Percentiles rank a stretch among this genome's conserved stretches.
Conservation (phyloP, 2,329 filamentous ascomycete genomes). For the Trichoderma pleuroti region DNA sequence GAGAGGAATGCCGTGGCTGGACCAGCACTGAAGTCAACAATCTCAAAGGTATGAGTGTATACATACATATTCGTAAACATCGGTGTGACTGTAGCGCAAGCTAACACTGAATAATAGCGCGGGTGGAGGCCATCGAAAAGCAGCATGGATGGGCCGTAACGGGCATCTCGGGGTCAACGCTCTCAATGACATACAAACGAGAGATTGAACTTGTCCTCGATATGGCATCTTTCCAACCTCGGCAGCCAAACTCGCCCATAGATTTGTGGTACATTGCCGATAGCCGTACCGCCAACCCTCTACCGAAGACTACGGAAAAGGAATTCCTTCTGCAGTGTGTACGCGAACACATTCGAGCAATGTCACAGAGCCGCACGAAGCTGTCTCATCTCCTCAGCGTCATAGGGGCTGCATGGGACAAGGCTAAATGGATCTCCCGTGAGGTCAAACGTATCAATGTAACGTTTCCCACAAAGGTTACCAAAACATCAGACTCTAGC, state of each 20-base stretch:
- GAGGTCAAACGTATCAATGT: conserved; percentile 60
- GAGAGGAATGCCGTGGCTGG: conserved; percentile 88
- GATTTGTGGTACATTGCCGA: conserved; percentile 68
- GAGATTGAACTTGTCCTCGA: conserved; percentile 74
- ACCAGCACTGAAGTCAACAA: conserved; percentile 73
- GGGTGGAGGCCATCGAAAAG: conserved; percentile 62
- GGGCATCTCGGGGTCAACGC: conserved; percentile 55
- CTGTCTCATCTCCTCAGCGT: conserved; percentile 56
- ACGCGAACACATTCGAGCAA: conserved; percentile 60
- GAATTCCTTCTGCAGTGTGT: conserved; percentile 75
- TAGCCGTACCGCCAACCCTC: conserved; percentile 49
- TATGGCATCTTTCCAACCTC: conserved; percentile 54
- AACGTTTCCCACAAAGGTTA: conserved; percentile 62
- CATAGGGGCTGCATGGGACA: conserved; percentile 64
- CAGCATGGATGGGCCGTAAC: conserved; percentile 69
- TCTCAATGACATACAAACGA: conserved; percentile 71
- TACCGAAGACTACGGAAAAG: conserved; percentile 60
- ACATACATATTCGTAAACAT: not conserved
- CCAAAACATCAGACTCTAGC: conserved; percentile 61
- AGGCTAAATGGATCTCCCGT: conserved; percentile 55
- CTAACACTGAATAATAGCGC: conserved; percentile 51
- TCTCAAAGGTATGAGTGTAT: conserved; percentile 61
- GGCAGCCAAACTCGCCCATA: conserved; percentile 52
- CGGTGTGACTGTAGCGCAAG: not conserved
- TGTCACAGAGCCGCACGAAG: conserved; percentile 56